These are phyloP conservation scores for Oryza nivara DNA, from an alignment of 176 grass and related monocot genomes.

Conservation along the genomic window DNA sequence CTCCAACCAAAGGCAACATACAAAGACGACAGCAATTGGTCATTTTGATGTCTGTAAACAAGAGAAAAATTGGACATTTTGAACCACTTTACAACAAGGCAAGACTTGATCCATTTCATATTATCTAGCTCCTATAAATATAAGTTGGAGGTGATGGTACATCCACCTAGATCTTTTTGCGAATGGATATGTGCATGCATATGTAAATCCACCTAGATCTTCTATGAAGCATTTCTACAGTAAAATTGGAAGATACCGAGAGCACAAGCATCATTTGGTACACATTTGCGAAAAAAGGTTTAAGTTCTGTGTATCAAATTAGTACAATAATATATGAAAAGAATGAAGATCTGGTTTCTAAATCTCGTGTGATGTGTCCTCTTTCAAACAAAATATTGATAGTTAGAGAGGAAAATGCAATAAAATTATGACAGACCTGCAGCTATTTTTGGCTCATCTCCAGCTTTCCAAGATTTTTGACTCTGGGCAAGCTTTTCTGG, in stretches of 20 bases:
- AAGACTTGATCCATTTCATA: neutral
- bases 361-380: neutral
- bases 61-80: conserved; percentile 8
- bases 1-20: conserved; percentile 5
- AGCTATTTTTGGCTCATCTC: conserved; percentile 96
- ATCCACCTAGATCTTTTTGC: neutral
- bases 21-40: neutral
- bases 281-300: neutral
- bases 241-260: neutral
- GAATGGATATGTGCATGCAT: neutral
- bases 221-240: neutral
- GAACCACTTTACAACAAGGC: neutral
- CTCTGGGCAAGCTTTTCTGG: conserved; percentile 94
- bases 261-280: neutral
- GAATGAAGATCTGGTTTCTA: neutral
- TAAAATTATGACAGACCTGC: conserved; percentile 60
- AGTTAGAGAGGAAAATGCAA: neutral
- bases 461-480: conserved; percentile 95
- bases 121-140: neutral
- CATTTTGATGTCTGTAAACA: neutral
- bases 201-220: neutral
- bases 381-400: neutral
- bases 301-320: neutral
- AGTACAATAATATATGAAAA: neutral
- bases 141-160: neutral